A percentile compares a stretch with the other conserved stretches of the same genome.
Conservation (phyloP, 208 protist species). For the Entamoeba moshkovskii region DNA sequence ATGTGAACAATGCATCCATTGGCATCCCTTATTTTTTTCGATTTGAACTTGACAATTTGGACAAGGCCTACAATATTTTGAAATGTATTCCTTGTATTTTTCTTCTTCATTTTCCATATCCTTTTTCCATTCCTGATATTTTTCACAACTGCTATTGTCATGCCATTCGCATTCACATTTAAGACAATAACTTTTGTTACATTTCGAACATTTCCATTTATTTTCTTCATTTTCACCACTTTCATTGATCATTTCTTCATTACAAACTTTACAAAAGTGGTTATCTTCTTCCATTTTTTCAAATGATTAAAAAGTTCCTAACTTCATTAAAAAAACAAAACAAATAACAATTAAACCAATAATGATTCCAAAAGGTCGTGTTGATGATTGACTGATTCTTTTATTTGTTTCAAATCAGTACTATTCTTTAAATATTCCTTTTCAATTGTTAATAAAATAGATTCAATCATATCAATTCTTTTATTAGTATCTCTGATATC, state of each 20-base stretch:
- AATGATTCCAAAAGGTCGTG: too few relatives aligned
- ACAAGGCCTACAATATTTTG: background rate
- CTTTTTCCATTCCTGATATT: background rate
- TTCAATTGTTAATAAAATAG: background rate
- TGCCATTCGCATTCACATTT: too few relatives aligned
- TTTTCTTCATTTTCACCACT: too few relatives aligned
- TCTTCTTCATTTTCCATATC: background rate
- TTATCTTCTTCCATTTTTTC: too few relatives aligned
- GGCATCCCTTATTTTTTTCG: background rate
- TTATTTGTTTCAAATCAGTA: background rate
- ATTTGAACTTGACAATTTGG: background rate
- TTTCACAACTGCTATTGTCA: background rate
- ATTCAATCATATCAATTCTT: background rate
- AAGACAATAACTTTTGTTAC: too few relatives aligned
- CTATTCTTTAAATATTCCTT: background rate
- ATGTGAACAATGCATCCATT: background rate
- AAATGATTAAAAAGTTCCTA: too few relatives aligned
- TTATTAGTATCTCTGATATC: background rate
- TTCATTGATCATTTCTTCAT: too few relatives aligned
- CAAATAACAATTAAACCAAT: too few relatives aligned
- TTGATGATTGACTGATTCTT: background rate
- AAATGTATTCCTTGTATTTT: background rate
- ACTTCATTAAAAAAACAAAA: too few relatives aligned
- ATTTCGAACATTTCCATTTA: too few relatives aligned
- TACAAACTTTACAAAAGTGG: too few relatives aligned